Evolutionary conservation across 495 filamentous ascomycete genomes (phyloP), one percentile per base, ranked within the genome.

Genomic region (Aspergillus nidulans): DNA sequence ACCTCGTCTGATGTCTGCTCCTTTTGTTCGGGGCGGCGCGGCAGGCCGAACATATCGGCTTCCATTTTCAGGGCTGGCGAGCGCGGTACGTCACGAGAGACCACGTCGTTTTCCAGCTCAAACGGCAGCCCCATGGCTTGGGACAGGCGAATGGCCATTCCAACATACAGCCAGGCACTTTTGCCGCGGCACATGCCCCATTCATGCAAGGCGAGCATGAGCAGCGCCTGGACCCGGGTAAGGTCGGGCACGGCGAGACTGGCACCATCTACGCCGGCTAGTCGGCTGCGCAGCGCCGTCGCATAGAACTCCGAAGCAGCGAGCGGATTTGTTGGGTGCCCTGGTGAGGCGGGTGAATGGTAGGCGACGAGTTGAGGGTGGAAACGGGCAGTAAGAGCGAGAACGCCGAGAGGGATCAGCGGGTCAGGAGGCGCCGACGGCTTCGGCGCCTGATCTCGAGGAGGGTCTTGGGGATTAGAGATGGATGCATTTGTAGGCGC

Each of bases 141-240:
- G 2, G 89, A 85, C 41, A 82, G 68, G n/a, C 89, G 81, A 24
- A 91, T 88, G 25, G 90, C 90, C 57, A 84, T 75, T 7, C 90
- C 89, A 15, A 91, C 80, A 56, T 88, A 88, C 56, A 90, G 74
- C 85, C 88, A 94, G 9, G 89, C 88, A 51, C 81, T 84, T 58
- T 84, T 79, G 1, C 88, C 90, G 38, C 88, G 82, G 30, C 80
- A 83, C 74, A 89, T 89, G 25, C 86, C 86, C 89, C 90, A 94
- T 62, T 92, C 89, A 60, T 94, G 89, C 19, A 94, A 75, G 1
- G 84, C 87, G 9, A 96, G 74, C 89, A 95, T 94, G 40, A 94
- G 71, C 18, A 89, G 75, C 4, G 86, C 88, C 61, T 92, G 88
- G 3, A 88, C 83, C 20, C 85, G 78, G 52, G 91, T 84, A 6